These are phyloP conservation scores for Metschnikowia arizonensis DNA, from an alignment of 805 yeast genomes.

Conservation along the genomic window DNA sequence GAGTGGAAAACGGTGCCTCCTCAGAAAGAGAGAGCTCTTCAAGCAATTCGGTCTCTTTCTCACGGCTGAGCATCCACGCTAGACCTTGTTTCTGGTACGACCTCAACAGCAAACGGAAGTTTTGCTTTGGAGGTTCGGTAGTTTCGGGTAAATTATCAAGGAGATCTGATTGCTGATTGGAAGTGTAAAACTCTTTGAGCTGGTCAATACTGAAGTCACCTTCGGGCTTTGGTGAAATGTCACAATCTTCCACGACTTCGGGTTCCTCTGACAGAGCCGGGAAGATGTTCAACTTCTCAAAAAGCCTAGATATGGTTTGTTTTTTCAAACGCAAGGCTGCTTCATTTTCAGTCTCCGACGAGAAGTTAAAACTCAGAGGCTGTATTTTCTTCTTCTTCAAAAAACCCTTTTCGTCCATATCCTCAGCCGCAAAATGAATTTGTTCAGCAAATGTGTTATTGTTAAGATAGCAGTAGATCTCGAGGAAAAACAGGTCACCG, in stretches of 20 bases:
- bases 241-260: conserved; percentile 17
- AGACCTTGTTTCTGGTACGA: conserved; percentile 82
- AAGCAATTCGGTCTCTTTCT: conserved; percentile 51
- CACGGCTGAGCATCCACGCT: conserved; percentile 86
- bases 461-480: conserved; percentile 60
- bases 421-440: conserved; percentile 6
- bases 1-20: conserved; percentile 23
- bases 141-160: conserved; percentile 59
- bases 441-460: conserved; percentile 31
- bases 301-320: conserved; percentile 50
- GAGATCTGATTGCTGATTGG: conserved; percentile 62
- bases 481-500: conserved; percentile 74
- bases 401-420: conserved; percentile 1
- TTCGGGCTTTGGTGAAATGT: conserved; percentile 12
- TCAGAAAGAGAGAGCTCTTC: conserved; percentile 28
- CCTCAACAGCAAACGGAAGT: conserved; percentile 58
- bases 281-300: conserved; percentile 44
- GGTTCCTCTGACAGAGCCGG: conserved; percentile 7
- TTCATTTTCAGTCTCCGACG: conserved; percentile 53
- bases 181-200: conserved; percentile 65
- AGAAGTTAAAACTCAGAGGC: conserved; percentile 22
- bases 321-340: conserved; percentile 49
- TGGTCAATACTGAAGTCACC: conserved; percentile 62
- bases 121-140: conserved; percentile 43
- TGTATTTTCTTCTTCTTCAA: conserved; percentile 14